A percentile compares a stretch with the other conserved stretches of the same genome.
Evolutionary conservation across 441 rosid species (phyloP).

Genomic region (Erodium chrysanthum): DNA sequence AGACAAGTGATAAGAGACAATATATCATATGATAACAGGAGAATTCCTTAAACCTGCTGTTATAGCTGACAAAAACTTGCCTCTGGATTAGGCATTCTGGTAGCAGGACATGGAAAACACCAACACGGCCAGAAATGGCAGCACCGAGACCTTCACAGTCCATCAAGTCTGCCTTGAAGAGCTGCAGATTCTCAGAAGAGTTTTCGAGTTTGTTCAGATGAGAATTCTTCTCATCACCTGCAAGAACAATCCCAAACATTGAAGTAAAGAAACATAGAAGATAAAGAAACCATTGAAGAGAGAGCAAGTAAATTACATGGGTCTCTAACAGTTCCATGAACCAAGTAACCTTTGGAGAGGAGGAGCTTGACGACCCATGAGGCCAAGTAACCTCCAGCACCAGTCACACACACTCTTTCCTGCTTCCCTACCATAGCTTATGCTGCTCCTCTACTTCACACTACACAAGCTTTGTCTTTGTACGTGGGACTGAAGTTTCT

Average conservation of each 20-base stretch:
- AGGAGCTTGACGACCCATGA: conserved; percentile 17
- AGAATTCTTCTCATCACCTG: conserved; percentile 30
- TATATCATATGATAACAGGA: no score
- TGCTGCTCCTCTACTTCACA: neutral
- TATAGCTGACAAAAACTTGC: conserved; percentile 19
- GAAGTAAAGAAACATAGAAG: no score
- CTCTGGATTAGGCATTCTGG: conserved; percentile 26
- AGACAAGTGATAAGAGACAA: no score
- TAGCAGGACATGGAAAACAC: conserved; percentile 37
- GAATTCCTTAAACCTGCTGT: neutral
- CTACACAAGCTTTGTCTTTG: neutral
- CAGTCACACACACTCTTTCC: conserved; percentile 13
- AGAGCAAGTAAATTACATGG: neutral
- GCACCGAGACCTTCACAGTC: conserved; percentile 29
- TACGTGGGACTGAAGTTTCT: neutral
- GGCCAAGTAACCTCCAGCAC: conserved; percentile 15
- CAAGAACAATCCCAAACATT: neutral
- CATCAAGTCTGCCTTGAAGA: conserved; percentile 35
- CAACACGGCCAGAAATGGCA: conserved; percentile 35
- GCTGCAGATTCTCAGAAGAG: conserved; percentile 28
- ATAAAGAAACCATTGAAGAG: no score
- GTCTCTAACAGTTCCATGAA: conserved; percentile 2
- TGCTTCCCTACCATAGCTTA: neutral
- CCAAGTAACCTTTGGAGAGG: conserved; percentile 15
- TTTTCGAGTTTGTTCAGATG: conserved; percentile 32